phyloP scores from a whole-genome alignment of 140 eudicot species.

The Senecio squalidus region DNA sequence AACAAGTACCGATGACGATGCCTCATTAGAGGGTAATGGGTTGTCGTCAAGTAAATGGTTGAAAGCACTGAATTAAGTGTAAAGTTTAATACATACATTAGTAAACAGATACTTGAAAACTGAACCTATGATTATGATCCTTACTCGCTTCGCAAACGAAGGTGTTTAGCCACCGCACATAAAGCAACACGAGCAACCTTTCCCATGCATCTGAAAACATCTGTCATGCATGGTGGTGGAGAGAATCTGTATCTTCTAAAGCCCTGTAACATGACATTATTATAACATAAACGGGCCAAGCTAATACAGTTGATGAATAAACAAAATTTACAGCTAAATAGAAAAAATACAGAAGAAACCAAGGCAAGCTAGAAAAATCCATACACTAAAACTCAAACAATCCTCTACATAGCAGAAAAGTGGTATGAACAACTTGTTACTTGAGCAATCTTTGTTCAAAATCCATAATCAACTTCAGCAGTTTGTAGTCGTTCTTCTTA shows the following conservation, averaged over 20 bases:
- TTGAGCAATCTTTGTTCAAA: slow-evolving; percentile 5
- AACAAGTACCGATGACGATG: slow-evolving; percentile 88
- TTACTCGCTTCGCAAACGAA: slow-evolving; percentile 95
- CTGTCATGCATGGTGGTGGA: slow-evolving; percentile 96
- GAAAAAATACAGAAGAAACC: background rate
- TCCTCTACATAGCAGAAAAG: background rate
- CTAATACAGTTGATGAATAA: background rate
- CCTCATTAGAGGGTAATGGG: slow-evolving; percentile 81
- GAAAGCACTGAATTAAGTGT: slow-evolving; percentile 55
- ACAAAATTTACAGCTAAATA: background rate
- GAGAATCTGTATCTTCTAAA: slow-evolving; percentile 75
- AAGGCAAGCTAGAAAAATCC: background rate
- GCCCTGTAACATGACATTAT: slow-evolving; percentile 50
- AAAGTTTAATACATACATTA: slow-evolving; percentile 19
- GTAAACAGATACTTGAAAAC: slow-evolving; percentile 7
- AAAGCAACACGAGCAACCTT: slow-evolving; percentile 89
- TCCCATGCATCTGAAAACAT: slow-evolving; percentile 91
- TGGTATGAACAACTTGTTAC: background rate
- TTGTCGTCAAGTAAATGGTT: slow-evolving; percentile 88
- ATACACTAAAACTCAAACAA: too few species aligned
- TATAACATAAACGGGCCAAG: slow-evolving; percentile 8
- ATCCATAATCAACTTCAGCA: background rate
- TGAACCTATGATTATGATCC: slow-evolving; percentile 18
- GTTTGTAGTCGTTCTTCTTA: background rate
- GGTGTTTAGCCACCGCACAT: slow-evolving; percentile 87